These are phyloP conservation scores for Erucastrum elatum DNA, from an alignment of 345 rosid genomes.

Conservation along the genomic window DNA sequence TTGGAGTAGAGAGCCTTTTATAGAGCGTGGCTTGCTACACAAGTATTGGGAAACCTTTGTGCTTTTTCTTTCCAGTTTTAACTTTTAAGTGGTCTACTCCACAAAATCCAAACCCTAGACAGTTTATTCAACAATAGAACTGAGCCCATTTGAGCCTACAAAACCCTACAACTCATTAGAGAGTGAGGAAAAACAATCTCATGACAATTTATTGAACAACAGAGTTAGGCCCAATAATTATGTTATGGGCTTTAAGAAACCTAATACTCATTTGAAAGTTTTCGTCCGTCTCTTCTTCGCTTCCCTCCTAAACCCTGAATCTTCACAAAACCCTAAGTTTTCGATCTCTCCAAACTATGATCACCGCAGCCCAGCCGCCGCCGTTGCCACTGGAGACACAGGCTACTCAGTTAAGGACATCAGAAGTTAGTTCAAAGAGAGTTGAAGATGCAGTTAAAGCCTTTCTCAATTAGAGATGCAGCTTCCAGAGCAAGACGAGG, in stretches of 20 bases:
- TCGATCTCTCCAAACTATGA: not conserved
- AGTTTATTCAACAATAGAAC: not conserved
- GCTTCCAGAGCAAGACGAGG: constrained; percentile 63
- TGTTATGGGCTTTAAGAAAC: constrained; percentile 1
- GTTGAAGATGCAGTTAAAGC: constrained; percentile 49
- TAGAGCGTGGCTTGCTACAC: not conserved
- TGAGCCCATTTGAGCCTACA: not conserved
- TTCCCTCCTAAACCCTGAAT: constrained; percentile 14
- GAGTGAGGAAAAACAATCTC: not conserved
- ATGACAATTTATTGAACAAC: not conserved
- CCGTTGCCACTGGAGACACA: not conserved
- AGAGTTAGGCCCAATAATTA: not conserved
- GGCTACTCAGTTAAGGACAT: not conserved
- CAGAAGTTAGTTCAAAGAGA: constrained; percentile 38
- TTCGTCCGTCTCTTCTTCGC: not conserved
- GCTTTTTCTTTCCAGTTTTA: not conserved
- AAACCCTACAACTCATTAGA: not conserved
- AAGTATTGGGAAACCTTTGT: not conserved
- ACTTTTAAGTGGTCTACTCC: not conserved
- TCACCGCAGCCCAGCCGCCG: constrained; percentile 8
- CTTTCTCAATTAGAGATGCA: constrained; percentile 61
- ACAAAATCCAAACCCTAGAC: not conserved
- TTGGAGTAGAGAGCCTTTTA: not conserved
- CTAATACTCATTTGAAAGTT: not conserved
- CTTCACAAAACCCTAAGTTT: not conserved